Evolutionary conservation across 495 filamentous ascomycete genomes (phyloP).

Genomic region (Niebla homalea): DNA sequence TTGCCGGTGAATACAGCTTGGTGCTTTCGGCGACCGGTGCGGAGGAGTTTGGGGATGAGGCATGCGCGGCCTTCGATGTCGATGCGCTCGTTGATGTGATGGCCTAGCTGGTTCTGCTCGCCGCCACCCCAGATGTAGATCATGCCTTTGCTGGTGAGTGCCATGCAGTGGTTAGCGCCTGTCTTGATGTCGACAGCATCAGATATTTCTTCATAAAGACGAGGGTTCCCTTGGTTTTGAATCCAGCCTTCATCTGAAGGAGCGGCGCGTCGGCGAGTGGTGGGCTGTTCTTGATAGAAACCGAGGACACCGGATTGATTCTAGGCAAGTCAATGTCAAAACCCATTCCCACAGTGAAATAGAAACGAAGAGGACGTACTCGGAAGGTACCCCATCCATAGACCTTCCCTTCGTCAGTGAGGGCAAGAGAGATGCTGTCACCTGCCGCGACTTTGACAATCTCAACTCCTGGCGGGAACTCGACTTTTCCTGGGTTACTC

Average conservation of each 20-base stretch:
- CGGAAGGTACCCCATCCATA: conserved; percentile 65
- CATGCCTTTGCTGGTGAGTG: conserved; percentile 39
- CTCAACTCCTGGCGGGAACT: conserved; percentile 41
- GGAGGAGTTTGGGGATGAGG: conserved; percentile 21
- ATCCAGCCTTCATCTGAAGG: conserved; percentile 24
- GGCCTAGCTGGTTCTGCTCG: conserved; percentile 52
- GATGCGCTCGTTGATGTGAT: conserved; percentile 44
- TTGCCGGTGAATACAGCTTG: conserved; percentile 39
- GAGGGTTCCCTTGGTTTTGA: conserved; percentile 28
- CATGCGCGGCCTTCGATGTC: conserved; percentile 14
- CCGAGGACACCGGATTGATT: conserved; percentile 40
- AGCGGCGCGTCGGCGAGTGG: not conserved
- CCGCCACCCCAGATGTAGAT: conserved; percentile 52
- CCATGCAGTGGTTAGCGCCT: conserved; percentile 51
- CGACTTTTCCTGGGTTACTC: conserved; percentile 44
- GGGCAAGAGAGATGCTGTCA: conserved; percentile 50
- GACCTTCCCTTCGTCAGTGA: conserved; percentile 52
- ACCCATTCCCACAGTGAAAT: not conserved
- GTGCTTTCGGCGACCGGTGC: conserved; percentile 31
- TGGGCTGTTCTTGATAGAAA: conserved; percentile 1
- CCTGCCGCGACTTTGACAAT: conserved; percentile 50
- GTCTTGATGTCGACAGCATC: conserved; percentile 43
- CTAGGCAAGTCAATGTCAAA: not conserved
- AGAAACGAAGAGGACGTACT: conserved; percentile 27
- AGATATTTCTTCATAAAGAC: conserved; percentile 37